These are phyloP conservation scores for Thymus quinquecostatus DNA, from an alignment of 257 asterid genomes.

Conservation along the genomic window DNA sequence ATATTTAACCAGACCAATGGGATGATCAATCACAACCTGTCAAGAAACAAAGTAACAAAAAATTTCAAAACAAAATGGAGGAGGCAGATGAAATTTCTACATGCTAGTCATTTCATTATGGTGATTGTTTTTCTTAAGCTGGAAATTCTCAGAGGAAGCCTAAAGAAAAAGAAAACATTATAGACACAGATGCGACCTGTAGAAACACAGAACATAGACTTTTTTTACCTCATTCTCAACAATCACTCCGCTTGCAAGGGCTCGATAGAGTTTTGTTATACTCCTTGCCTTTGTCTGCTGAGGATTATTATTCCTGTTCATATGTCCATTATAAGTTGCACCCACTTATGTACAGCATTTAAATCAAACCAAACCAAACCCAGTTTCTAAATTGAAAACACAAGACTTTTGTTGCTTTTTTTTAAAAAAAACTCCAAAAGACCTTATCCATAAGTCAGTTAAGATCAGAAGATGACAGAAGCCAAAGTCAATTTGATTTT, in stretches of 20 bases:
- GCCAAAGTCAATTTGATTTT: conserved; percentile 19
- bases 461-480: conserved; percentile 18
- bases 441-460: conserved; percentile 6
- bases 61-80: conserved; percentile 14
- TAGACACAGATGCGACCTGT: conserved; percentile 8
- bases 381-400: conserved; percentile 15
- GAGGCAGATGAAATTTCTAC: conserved; percentile 11
- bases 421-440: conserved; percentile 6
- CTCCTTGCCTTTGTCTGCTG: conserved; percentile 53
- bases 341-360: neutral
- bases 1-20: conserved; percentile 87
- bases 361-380: conserved; percentile 28
- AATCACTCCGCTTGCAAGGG: conserved; percentile 77
- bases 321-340: conserved; percentile 25
- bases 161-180: conserved; percentile 4
- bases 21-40: conserved; percentile 78
- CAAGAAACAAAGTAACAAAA: conserved; percentile 25
- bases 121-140: conserved; percentile 1
- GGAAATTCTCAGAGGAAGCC: conserved; percentile 15
- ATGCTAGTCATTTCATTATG: conserved; percentile 18
- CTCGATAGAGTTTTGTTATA: conserved; percentile 80
- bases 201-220: conserved; percentile 20
- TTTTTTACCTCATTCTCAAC: conserved; percentile 65
- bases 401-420: conserved; percentile 8
- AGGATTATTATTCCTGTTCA: conserved; percentile 47